Base-by-base conservation (phyloP, 2,329 filamentous ascomycete species). In the Penicillium italicum region DNA sequence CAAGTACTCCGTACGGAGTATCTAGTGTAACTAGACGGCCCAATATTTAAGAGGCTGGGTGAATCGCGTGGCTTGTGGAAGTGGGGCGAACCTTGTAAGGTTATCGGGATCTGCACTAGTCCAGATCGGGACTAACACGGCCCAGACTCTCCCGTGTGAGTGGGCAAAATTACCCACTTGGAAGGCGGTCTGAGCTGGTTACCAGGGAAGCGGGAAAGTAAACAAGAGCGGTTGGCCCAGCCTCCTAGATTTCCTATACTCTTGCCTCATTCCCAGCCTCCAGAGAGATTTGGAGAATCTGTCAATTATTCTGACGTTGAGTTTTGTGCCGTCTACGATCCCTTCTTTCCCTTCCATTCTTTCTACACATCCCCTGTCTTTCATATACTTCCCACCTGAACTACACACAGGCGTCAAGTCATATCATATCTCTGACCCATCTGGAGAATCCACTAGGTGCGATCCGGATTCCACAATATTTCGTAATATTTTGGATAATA, bases 221-320 rank as follows among this genome's bases (percentile, higher is more conserved):
- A 76, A 76, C 73, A 76, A 72, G 56, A 59, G 50, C 59, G 57
- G 68, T 71, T 75, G 70, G 71, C 71, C 74, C 74, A 76, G 72
- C 73, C 74, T 73, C 72, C 68, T 56, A 57, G 33, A 66, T 68
- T 68, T 59, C 31, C 53, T 58, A 64, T 66, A 64, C 62, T 57
- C 50, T 49, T 56, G 59, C 59, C 59, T 59, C 62, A 66, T 62
- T 53, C 62, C 72, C 72, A 75, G 72, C 72, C 72, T 72, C 72
- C 72, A 63, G 50, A 47, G 36, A 49, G 45, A 30, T 34, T 45
- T 5, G 5, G 45, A 49, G 51, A 51, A 56, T 55, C 57, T 43
- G 49, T 28, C 51, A 41, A 56, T 50, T 56, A 62, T 51, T 43
- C 50, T 66, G 61, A 66, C 62, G 52, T 62, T 58, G 55, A 54